Evolutionary conservation across 306 rosid genomes (phyloP).

Genomic region (Dryas alaskensis): DNA sequence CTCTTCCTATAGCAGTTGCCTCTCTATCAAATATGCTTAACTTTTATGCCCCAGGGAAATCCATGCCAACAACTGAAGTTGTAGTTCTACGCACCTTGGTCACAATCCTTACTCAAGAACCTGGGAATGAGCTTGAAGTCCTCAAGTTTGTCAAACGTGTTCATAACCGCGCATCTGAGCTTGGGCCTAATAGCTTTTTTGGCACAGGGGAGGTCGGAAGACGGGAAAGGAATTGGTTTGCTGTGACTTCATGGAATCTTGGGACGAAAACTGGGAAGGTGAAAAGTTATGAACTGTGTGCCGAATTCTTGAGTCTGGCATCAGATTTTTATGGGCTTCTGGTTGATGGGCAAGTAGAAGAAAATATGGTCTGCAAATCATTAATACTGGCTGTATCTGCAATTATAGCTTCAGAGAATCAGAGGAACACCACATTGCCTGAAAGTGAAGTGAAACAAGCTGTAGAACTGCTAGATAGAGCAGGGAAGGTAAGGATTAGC

Average conservation of each 20-base stretch:
- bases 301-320: slow-evolving; percentile 64
- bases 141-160: slow-evolving; percentile 62
- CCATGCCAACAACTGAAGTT: slow-evolving; percentile 75
- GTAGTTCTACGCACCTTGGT: slow-evolving; percentile 81
- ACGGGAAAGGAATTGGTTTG: slow-evolving; percentile 90
- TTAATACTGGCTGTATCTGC: slow-evolving; percentile 68
- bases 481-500: slow-evolving; percentile 66
- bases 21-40: slow-evolving; percentile 67
- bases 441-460: slow-evolving; percentile 74
- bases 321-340: slow-evolving; percentile 54
- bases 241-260: slow-evolving; percentile 83
- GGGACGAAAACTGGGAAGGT: slow-evolving; percentile 71
- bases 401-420: slow-evolving; percentile 65
- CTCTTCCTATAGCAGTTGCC: slow-evolving; percentile 73
- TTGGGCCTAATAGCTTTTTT: slow-evolving; percentile 64
- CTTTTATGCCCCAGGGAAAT: slow-evolving; percentile 60
- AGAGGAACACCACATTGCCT: slow-evolving; percentile 54
- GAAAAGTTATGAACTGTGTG: slow-evolving; percentile 63
- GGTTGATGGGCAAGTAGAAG: slow-evolving; percentile 52
- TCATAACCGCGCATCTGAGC: slow-evolving; percentile 55
- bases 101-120: slow-evolving; percentile 66
- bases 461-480: slow-evolving; percentile 62
- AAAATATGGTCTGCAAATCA: slow-evolving; percentile 63
- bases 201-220: slow-evolving; percentile 84
- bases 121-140: slow-evolving; percentile 57